Evolutionary conservation across 2,329 filamentous ascomycete species (phyloP), one percentile per base, ranked within the genome.

Genomic region (Dothiorella sarmentorum): DNA sequence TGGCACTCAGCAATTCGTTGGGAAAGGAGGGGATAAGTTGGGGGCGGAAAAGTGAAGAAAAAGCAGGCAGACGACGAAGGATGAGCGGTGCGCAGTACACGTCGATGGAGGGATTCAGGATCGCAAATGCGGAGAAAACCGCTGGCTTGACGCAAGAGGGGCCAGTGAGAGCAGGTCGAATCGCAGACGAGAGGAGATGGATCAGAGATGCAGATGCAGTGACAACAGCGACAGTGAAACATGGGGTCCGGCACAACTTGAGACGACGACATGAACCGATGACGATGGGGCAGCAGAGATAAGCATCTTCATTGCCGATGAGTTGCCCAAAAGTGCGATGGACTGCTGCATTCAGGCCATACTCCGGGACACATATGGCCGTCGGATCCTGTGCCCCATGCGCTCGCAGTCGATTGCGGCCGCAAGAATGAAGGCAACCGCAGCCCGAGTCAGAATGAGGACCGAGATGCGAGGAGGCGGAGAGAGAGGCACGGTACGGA

Each of bases 261-360:
- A n/a, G n/a, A n/a, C n/a, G n/a, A n/a, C n/a, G n/a, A n/a, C n/a
- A n/a, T n/a, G n/a, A n/a, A n/a, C 17, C 15, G 45, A 4, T 5
- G 11, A 3, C 7, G 18, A 22, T 7, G 9, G 37, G 29, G 37
- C 45, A 51, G 18, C 9, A 22, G 49, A 33, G 49, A 53, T 53
- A 53, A 40, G 49, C 43, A 15, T 17, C n/a, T 6, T 15, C 13
- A 4, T n/a, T 4, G 33, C 13, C 33, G 33, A 5, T 4, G n/a
- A 11, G 13, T 15, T 37, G 13, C 4, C 33, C 33, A 35, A 2
- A 31, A 26, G 17, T 27, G 29, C 29, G 45, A 35, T 11, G 45
- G 20, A 20, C 47, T 51, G 47, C 47, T 51, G 47, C 47, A 53
- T 53, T 20, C n/a, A 53, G 49, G 33, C 43, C 33, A 40, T 53